A percentile compares a stretch with the other conserved stretches of the same genome.
phyloP scores from a whole-genome alignment of 768 basidiomycete species.

The Mrakia hoshinonis region DNA sequence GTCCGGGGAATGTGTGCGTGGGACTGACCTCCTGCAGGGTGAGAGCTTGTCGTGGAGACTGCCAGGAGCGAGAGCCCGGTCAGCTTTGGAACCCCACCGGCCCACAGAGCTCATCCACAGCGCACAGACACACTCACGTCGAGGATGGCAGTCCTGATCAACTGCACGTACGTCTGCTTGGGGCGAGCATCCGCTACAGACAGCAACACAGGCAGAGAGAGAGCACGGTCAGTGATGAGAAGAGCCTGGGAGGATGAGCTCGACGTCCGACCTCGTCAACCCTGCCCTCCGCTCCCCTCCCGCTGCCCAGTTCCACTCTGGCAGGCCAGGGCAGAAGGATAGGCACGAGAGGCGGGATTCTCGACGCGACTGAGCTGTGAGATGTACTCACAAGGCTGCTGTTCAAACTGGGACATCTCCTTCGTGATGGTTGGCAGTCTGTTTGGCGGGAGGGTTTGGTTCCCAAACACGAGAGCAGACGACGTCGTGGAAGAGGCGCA shows the following conservation, averaged over 20 bases:
- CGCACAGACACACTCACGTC: too few species aligned
- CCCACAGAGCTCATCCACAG: too few species aligned
- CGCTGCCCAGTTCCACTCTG: too few species aligned
- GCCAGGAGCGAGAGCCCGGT: background rate
- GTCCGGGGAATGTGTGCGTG: background rate
- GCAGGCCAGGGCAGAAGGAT: too few species aligned
- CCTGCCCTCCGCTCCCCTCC: background rate
- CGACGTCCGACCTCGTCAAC: background rate
- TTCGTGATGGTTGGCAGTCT: too few species aligned
- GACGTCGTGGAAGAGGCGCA: too few species aligned
- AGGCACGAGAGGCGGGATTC: too few species aligned
- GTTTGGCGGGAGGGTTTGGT: too few species aligned
- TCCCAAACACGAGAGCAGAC: too few species aligned
- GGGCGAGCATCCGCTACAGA: background rate
- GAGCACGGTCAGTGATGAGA: background rate
- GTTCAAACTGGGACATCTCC: too few species aligned
- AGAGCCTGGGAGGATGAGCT: background rate
- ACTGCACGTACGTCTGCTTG: conserved; percentile 2
- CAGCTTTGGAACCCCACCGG: background rate
- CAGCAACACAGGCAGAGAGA: background rate
- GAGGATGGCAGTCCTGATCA: conserved; percentile 1
- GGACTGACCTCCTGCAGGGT: background rate
- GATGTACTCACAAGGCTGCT: too few species aligned
- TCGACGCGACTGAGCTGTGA: too few species aligned
- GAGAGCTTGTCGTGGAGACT: conserved; percentile 13